Conservation (phyloP, 495 filamentous ascomycete species). For the Annulohypoxylon nitens region DNA sequence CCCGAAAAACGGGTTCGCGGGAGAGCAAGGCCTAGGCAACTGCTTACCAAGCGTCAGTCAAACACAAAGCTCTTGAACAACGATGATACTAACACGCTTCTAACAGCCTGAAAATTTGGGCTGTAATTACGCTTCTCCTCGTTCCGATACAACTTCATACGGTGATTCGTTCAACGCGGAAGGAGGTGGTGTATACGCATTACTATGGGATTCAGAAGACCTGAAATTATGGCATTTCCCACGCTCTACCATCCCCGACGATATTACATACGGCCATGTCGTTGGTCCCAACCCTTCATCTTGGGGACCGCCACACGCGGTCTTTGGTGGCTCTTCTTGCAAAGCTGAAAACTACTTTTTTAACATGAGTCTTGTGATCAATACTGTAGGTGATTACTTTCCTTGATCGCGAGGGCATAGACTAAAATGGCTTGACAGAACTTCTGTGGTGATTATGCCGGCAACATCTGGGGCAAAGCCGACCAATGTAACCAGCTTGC, state of each 20-base stretch:
- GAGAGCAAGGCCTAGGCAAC: slow-evolving; percentile 29
- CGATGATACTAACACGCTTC: slow-evolving; percentile 9
- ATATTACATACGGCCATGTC: slow-evolving; percentile 59
- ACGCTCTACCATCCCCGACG: slow-evolving; percentile 69
- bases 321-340: slow-evolving; percentile 48
- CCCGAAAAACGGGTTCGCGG: slow-evolving; percentile 54
- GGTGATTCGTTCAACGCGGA: slow-evolving; percentile 75
- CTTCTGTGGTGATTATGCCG: slow-evolving; percentile 94
- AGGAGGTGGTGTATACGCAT: slow-evolving; percentile 74
- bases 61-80: not conserved
- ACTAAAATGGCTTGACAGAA: slow-evolving; percentile 41
- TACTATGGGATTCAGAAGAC: slow-evolving; percentile 70
- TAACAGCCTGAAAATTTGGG: slow-evolving; percentile 42
- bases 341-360: slow-evolving; percentile 45
- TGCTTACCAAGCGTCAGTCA: slow-evolving; percentile 46
- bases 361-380: slow-evolving; percentile 51
- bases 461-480: slow-evolving; percentile 66
- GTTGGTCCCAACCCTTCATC: slow-evolving; percentile 68
- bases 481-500: slow-evolving; percentile 58
- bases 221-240: slow-evolving; percentile 82
- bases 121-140: slow-evolving; percentile 45
- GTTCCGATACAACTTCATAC: slow-evolving; percentile 57
- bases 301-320: slow-evolving; percentile 70
- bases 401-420: too few relatives aligned
- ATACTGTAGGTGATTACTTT: slow-evolving; percentile 49